Evolutionary conservation across 495 filamentous ascomycete genomes (phyloP), one percentile per base, ranked within the genome.

Genomic region (Neurospora hispaniola): DNA sequence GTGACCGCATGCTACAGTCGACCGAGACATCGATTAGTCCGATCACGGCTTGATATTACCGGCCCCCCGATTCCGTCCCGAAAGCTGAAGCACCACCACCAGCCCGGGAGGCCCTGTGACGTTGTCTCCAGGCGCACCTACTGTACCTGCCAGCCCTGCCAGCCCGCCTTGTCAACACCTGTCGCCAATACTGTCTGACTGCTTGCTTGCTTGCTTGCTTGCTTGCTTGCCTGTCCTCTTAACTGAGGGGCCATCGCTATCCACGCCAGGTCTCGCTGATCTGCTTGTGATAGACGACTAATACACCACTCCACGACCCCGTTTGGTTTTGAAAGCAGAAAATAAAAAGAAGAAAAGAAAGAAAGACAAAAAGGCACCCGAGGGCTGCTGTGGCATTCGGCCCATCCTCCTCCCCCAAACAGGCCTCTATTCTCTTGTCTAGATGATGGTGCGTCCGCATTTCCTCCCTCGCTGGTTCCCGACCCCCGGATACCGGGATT

Each of bases 271-370:
- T 59, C 69, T 73, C 70, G 43, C 72, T 69, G 69, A 35, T 72
- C 71, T 70, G 75, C 77, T 78, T 80, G 84, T 85, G 84, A 79
- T 81, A 81, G 72, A 77, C 75, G 79, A 48, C 73, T 74, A 72
- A 78, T 72, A 75, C 69, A 70, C n/a, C 40, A 69, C 70, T 62
- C 68, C 71, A 70, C 62, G 71, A 66, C 59, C 68, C 71, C 75
- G 43, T 73, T 70, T 73, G 70, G 70, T 43, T 70, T 42, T 59
- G 62, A 48, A 75, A 75, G 42, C 27, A 74, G 38, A 43, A 27
- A 79, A 74, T 0, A 35, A 35, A 27, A 79, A 38, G 35, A 38
- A 38, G 35, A 79, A 74, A 23, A 79, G 73, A 41, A 43, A 27
- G 35, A 38, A 38, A 38, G 23, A 79, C 72, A 35, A 35, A 27